Conservation (phyloP, 257 asterid species). For the Solanum dulcamara region DNA sequence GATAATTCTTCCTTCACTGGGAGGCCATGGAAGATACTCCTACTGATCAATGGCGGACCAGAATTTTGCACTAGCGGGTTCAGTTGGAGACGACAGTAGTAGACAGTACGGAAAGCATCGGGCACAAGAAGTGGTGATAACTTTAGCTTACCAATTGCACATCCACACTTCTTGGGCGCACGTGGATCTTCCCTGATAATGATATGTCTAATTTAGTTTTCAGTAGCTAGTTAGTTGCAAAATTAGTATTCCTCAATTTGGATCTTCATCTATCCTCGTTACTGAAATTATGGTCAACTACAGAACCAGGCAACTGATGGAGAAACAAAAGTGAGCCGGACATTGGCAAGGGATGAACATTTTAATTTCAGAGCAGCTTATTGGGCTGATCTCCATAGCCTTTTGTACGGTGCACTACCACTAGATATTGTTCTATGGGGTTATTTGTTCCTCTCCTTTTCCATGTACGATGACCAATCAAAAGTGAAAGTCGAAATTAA, state of each 20-base stretch:
- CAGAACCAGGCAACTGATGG: slow-evolving; percentile 59
- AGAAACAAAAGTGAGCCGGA: slow-evolving; percentile 35
- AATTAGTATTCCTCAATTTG: background rate
- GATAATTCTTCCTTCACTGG: background rate
- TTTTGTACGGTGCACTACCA: slow-evolving; percentile 44
- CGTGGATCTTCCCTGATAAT: background rate
- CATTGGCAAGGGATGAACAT: slow-evolving; percentile 51
- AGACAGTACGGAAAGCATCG: background rate
- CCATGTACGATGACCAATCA: slow-evolving; percentile 27
- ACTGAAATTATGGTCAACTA: background rate
- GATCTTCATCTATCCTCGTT: background rate
- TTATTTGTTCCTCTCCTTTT: slow-evolving; percentile 32
- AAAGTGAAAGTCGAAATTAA: slow-evolving; percentile 24
- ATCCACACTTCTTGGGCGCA: background rate
- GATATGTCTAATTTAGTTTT: background rate
- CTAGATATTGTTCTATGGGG: slow-evolving; percentile 54
- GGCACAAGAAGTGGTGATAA: background rate
- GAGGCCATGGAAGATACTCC: background rate
- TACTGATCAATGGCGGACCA: background rate
- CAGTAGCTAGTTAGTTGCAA: background rate
- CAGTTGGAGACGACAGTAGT: background rate
- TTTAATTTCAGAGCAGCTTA: slow-evolving; percentile 69
- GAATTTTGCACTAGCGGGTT: background rate
- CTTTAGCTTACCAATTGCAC: background rate
- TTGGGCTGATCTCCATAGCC: slow-evolving; percentile 80